phyloP scores from a whole-genome alignment of 352 stramenopile genomes.

The Globisporangium carolinianum region DNA sequence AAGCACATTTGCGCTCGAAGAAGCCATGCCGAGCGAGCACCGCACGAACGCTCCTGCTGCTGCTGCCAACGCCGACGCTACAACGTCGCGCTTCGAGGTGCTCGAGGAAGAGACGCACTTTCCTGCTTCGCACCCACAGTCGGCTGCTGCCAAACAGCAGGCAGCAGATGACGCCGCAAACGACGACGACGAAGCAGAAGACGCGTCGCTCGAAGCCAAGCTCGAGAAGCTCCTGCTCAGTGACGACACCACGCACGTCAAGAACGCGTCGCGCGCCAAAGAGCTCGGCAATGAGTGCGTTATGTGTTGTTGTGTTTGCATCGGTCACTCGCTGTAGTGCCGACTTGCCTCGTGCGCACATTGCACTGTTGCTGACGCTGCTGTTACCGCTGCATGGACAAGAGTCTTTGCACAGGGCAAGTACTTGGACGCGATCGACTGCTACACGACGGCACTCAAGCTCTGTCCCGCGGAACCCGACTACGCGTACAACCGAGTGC shows the following conservation, averaged over 20 bases:
- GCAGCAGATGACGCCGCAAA: slow-evolving; percentile 11
- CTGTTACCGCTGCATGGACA: neutral
- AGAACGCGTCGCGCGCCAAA: slow-evolving; percentile 66
- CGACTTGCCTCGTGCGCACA: neutral
- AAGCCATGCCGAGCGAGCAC: slow-evolving; percentile 6
- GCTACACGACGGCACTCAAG: slow-evolving; percentile 80
- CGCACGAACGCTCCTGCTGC: neutral
- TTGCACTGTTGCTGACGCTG: neutral
- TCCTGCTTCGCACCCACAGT: slow-evolving; percentile 31
- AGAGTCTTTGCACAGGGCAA: slow-evolving; percentile 67
- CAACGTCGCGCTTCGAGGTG: slow-evolving; percentile 70
- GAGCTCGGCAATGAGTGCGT: slow-evolving; percentile 80
- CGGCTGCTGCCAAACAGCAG: slow-evolving; percentile 7
- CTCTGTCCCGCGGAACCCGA: slow-evolving; percentile 68
- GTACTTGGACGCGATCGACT: slow-evolving; percentile 77
- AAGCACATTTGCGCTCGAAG: no score
- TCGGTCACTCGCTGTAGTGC: neutral
- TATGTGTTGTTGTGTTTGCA: neutral
- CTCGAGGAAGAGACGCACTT: slow-evolving; percentile 83
- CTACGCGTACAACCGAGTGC: slow-evolving; percentile 73
- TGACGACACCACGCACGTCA: slow-evolving; percentile 42
- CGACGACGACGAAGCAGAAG: slow-evolving; percentile 16
- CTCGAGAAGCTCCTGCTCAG: slow-evolving; percentile 48
- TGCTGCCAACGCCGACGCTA: neutral
- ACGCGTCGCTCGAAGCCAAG: slow-evolving; percentile 61